Evolutionary conservation across 495 filamentous ascomycete species (phyloP).

Genomic region (Cryomyces minteri): DNA sequence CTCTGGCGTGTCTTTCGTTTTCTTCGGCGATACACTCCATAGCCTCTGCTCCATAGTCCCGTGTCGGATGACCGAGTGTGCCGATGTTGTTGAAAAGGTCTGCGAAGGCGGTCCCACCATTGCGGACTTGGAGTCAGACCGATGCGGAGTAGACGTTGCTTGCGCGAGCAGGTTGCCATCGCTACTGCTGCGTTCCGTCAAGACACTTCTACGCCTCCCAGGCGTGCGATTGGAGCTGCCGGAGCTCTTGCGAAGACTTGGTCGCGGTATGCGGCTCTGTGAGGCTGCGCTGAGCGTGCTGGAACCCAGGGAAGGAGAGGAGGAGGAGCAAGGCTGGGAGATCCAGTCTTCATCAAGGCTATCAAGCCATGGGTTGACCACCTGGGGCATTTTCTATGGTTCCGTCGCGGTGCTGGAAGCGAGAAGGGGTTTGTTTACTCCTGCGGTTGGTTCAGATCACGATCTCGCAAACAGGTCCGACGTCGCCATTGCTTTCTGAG

Average conservation of each 20-base stretch:
- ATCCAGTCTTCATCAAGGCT: conserved; percentile 88
- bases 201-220: conserved; percentile 25
- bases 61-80: conserved; percentile 31
- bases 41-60: conserved; percentile 49
- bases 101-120: conserved; percentile 17
- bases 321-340: conserved; percentile 41
- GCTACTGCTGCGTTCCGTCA: conserved; percentile 29
- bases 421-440: neutral
- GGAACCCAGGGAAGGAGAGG: conserved; percentile 19
- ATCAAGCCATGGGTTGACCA: conserved; percentile 52
- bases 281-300: conserved; percentile 21
- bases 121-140: conserved; percentile 9
- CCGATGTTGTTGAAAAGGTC: conserved; percentile 27
- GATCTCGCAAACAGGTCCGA: neutral
- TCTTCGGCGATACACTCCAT: conserved; percentile 30
- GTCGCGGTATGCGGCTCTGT: conserved; percentile 22
- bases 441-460: neutral
- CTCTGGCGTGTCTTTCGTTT: conserved; percentile 54
- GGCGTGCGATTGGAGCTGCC: conserved; percentile 15
- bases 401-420: neutral
- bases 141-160: neutral
- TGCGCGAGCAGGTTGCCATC: conserved; percentile 24
- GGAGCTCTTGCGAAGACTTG: conserved; percentile 19
- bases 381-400: neutral
- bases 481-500: neutral